Base-by-base conservation (phyloP, 2,329 filamentous ascomycete species). In the Pseudocercospora fijiensis region DNA sequence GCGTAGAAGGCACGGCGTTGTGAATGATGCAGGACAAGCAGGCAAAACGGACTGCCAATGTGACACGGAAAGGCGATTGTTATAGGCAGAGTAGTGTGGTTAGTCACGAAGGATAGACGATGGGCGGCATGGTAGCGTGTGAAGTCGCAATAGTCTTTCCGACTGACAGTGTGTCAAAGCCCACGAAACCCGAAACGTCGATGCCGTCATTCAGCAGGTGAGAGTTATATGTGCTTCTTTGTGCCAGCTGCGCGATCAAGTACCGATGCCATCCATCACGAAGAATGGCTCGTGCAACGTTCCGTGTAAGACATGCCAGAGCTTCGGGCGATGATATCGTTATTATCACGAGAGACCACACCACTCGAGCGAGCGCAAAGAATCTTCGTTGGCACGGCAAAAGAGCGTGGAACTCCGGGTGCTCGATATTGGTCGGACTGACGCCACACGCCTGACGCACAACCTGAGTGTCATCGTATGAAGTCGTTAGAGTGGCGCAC, bases 111-210 rank as follows among this genome's bases (percentile, higher is more conserved):
- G 24, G 22, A 37, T 41, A 56, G 53, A 28, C 53, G 26, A 24
- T 24, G 8, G 16, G 8, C 53, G 28, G 16, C 27, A 56, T 56
- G 16, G 53, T 18, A 56, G 53, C 27, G 53, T 33, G 16, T 13
- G 9, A 28, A 33, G 33, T 24, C 18, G 16, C 53, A 56, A 53
- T 30, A n/a, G 28, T 37, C 30, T 28, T 33, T 33, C 53, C 20
- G 53, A 24, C 53, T 26, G 57, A 58, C 26, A 24, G 43, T 13
- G 26, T 58, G 26, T 58, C 57, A 58, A 58, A 58, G 57, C 53
- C 24, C 53, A n/a, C 53, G 53, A 56, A 56, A 41, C 53, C 28
- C 53, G 53, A 56, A 56, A 56, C 53, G 57, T 58, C 37, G 27
- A 58, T 58, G 37, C 43, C 57, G 57, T 58, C 57, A 58, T 56